Evolutionary conservation across 2,329 filamentous ascomycete species (phyloP), one percentile per base, ranked within the genome.

Genomic region (Monilinia laxa): DNA sequence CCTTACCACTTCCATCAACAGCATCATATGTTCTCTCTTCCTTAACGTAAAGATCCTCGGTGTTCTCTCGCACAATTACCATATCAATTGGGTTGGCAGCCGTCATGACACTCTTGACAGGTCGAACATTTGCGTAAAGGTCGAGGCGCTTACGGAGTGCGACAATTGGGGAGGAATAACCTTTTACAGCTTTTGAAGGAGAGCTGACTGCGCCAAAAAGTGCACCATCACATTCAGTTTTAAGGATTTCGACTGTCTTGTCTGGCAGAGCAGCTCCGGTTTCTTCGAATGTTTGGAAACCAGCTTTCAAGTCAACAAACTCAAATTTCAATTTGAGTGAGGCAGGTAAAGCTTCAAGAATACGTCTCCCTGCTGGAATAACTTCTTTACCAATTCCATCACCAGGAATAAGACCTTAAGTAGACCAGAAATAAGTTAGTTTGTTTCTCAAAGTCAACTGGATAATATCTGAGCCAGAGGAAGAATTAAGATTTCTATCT

Each of bases 381-480:
- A 99, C 95, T 82, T 99, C 95, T 78, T 92, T 92, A 81, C 95
- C 95, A 81, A 99, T 99, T 80, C 95, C 95, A 81, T 99, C 95
- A 77, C 95, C 95, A 75, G 95, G 91, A 78, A 99, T 98, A 75
- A 98, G 91, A 79, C 93, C 93, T 96, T 72, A 49, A 67, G 3
- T 54, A 25, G 7, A 31, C 35, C 38, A 63, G 45, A 38, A n/a
- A 67, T 59, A 51, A 35, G 52, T 62, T 66, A 68, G 66, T 67
- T 59, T 55, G 23, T 64, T 51, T 49, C 12, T 14, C 16, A 9
- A 40, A 20, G 2, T 25, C 42, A 54, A 62, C 42, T 55, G 49
- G n/a, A 16, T 42, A 11, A 25, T 42, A 2, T 23, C 9, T 11
- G 20, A 31, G 20, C 2, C 31, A 35, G 31, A 5, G 7, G 31